Conservation (phyloP, 306 rosid genomes). For the Ochetophila trinervis region DNA sequence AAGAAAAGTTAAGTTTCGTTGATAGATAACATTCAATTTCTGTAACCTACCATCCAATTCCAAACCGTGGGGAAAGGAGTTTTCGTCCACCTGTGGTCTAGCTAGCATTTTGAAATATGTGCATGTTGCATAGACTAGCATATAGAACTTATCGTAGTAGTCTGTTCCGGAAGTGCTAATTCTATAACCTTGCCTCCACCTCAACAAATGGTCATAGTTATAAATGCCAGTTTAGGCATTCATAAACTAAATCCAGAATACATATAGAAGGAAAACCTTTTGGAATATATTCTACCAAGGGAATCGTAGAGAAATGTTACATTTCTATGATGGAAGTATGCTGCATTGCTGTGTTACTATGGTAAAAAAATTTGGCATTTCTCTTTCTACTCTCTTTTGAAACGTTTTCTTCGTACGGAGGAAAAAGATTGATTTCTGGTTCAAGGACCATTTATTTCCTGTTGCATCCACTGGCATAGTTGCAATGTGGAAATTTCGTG, state of each 20-base stretch:
- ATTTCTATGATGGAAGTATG: neutral
- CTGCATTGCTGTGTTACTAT: neutral
- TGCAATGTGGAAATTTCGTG: conserved; percentile 28
- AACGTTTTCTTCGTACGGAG: neutral
- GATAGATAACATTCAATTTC: neutral
- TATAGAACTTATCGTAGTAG: neutral
- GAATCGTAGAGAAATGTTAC: too few relatives aligned
- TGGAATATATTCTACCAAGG: too few relatives aligned
- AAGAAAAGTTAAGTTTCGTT: conserved; percentile 44
- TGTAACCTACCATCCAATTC: conserved; percentile 4
- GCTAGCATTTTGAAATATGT: neutral
- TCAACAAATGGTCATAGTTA: too few relatives aligned
- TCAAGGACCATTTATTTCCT: conserved; percentile 19
- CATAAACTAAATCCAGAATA: too few relatives aligned
- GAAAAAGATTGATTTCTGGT: neutral
- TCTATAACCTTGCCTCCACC: neutral
- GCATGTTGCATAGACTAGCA: neutral
- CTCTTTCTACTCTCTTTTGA: neutral
- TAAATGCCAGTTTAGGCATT: too few relatives aligned
- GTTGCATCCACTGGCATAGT: neutral
- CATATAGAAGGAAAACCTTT: too few relatives aligned
- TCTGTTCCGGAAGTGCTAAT: neutral
- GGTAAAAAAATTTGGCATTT: neutral
- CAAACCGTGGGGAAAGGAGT: neutral
- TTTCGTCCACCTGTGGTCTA: neutral